Conservation (phyloP, 768 basidiomycete genomes). For the Russula foetens region DNA sequence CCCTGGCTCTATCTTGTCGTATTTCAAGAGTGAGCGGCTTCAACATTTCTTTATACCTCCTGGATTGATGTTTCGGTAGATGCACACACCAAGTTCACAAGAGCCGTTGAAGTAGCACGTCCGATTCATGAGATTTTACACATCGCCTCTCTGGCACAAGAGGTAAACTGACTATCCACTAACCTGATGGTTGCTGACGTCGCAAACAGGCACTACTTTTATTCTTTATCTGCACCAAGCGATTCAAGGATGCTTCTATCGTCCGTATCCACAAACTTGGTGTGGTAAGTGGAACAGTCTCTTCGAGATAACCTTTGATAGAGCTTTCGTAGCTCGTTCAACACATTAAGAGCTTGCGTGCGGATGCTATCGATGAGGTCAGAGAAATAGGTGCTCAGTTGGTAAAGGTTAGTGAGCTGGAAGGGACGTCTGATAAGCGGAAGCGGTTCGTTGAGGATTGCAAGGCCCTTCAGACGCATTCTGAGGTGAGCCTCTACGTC, state of each 20-base stretch:
- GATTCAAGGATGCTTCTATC: conserved; percentile 64
- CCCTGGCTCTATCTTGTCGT: conserved; percentile 43
- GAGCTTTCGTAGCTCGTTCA: conserved; percentile 46
- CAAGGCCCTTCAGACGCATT: conserved; percentile 30
- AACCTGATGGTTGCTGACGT: neutral
- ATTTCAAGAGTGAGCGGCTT: conserved; percentile 41
- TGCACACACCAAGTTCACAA: conserved; percentile 45
- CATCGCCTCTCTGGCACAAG: conserved; percentile 64
- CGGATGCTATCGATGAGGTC: conserved; percentile 42
- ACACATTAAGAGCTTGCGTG: conserved; percentile 55
- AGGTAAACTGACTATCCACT: conserved; percentile 35
- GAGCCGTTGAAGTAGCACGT: conserved; percentile 30
- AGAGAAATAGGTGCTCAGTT: conserved; percentile 51
- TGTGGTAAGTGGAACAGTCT: conserved; percentile 37
- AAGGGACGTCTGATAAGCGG: conserved; percentile 45
- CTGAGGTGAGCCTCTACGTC: conserved; percentile 27
- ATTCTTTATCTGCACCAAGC: conserved; percentile 56
- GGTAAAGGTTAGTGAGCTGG: conserved; percentile 41
- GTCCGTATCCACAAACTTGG: conserved; percentile 70
- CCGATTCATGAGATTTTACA: conserved; percentile 58
- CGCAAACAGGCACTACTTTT: conserved; percentile 57
- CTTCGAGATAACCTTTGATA: neutral
- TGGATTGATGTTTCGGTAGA: conserved; percentile 30
- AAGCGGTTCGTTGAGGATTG: conserved; percentile 46
- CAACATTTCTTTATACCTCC: neutral